A percentile compares a stretch with the other conserved stretches of the same genome.
These are phyloP conservation scores for Taxillus chinensis DNA, from an alignment of 164 flowering plant species.

Conservation along the genomic window DNA sequence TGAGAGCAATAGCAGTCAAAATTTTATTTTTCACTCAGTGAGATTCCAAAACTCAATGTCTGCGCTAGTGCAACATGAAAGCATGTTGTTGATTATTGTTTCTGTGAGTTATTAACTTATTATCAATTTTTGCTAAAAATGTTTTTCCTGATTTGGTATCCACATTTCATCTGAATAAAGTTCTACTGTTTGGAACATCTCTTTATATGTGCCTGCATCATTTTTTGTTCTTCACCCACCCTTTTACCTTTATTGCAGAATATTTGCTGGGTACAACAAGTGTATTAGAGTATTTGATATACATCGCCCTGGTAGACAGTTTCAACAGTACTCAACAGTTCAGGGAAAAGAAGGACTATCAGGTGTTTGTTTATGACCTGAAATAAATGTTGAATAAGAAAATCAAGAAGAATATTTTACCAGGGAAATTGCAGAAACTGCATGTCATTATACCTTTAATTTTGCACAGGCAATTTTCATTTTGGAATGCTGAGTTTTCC, in stretches of 20 bases:
- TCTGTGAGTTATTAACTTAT: too few species aligned
- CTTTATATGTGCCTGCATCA: background rate
- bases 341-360: slow-evolving; percentile 81
- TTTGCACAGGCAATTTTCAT: background rate
- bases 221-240: background rate
- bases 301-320: slow-evolving; percentile 95
- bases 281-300: slow-evolving; percentile 72
- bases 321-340: slow-evolving; percentile 60
- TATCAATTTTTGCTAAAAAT: background rate
- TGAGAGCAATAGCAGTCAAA: background rate
- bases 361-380: slow-evolving; percentile 30
- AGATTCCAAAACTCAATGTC: background rate
- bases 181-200: background rate
- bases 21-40: background rate
- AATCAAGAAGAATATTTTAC: background rate
- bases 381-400: background rate
- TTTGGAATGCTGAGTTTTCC: background rate
- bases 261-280: slow-evolving; percentile 92
- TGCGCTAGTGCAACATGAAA: too few species aligned
- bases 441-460: background rate
- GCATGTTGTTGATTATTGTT: too few species aligned
- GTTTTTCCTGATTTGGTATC: background rate
- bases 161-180: background rate
- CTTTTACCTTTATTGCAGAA: slow-evolving; percentile 29
- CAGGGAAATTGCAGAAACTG: background rate